phyloP scores from a whole-genome alignment of 192 early-diverging fungal genomes.

The Backusella psychrophila region DNA sequence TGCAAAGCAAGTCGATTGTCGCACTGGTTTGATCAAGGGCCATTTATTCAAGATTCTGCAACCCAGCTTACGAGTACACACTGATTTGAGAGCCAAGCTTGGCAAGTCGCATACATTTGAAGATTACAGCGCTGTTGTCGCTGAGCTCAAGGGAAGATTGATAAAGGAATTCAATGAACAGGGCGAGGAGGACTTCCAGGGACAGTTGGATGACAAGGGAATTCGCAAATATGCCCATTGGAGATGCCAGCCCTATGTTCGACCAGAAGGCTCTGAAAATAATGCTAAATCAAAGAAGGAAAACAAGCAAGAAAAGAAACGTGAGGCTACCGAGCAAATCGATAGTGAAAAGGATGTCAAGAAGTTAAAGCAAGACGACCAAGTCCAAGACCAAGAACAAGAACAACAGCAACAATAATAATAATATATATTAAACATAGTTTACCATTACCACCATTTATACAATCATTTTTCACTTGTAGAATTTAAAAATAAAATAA shows the following conservation, averaged over 20 bases:
- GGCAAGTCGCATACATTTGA: conserved; percentile 55
- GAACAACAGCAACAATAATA: not conserved
- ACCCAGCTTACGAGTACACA: conserved; percentile 69
- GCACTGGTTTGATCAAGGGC: conserved; percentile 63
- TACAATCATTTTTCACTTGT: no score
- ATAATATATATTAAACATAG: not conserved
- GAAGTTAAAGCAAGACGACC: not conserved
- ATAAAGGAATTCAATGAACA: not conserved
- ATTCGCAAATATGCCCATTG: conserved; percentile 54
- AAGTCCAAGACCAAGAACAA: not conserved
- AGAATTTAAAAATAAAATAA: no score
- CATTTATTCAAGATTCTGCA: conserved; percentile 95
- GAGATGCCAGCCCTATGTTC: conserved; percentile 46
- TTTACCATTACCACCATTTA: not conserved
- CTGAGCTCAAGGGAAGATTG: not conserved
- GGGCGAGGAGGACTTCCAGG: conserved; percentile 35
- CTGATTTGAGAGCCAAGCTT: conserved; percentile 76
- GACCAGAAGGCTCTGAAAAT: not conserved
- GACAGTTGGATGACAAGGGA: conserved; percentile 30
- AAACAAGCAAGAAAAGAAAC: not conserved
- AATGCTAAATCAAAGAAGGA: not conserved
- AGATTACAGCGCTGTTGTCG: conserved; percentile 19
- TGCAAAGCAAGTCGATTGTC: conserved; percentile 54
- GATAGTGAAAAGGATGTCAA: not conserved
- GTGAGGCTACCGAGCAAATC: not conserved